These are phyloP conservation scores for Alloascoidea africana DNA, from an alignment of 805 yeast species.

Conservation along the genomic window DNA sequence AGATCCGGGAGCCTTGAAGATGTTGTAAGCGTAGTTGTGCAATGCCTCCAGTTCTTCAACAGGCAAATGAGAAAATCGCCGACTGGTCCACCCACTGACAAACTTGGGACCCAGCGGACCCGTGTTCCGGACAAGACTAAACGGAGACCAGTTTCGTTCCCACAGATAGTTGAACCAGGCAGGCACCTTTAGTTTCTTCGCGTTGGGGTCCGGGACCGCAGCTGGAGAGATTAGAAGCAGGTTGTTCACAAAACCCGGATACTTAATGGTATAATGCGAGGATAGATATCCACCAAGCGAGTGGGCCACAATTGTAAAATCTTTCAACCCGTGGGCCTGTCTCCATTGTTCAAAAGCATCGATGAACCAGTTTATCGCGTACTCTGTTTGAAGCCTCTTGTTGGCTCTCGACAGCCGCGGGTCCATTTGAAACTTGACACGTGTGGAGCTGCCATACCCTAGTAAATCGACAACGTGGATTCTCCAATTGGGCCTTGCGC, in stretches of 20 bases:
- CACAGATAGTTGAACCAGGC: slow-evolving; percentile 67
- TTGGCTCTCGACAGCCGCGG: slow-evolving; percentile 15
- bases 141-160: slow-evolving; percentile 83
- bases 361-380: slow-evolving; percentile 48
- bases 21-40: slow-evolving; percentile 70
- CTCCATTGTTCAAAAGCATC: slow-evolving; percentile 58
- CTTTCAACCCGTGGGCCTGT: slow-evolving; percentile 26
- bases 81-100: slow-evolving; percentile 78
- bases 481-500: slow-evolving; percentile 33
- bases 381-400: slow-evolving; percentile 22
- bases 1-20: slow-evolving; percentile 77
- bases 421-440: slow-evolving; percentile 41
- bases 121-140: slow-evolving; percentile 56
- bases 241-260: slow-evolving; percentile 48
- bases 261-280: slow-evolving; percentile 45
- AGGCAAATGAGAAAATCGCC: slow-evolving; percentile 55
- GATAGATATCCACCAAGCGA: slow-evolving; percentile 86
- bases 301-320: slow-evolving; percentile 61
- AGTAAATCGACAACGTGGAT: slow-evolving; percentile 77
- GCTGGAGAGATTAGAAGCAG: slow-evolving; percentile 83
- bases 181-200: slow-evolving; percentile 37
- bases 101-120: slow-evolving; percentile 77
- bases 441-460: slow-evolving; percentile 82
- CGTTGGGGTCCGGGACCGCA: slow-evolving; percentile 44
- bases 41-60: slow-evolving; percentile 31